Evolutionary conservation across 2,329 filamentous ascomycete species (phyloP).

Genomic region (Emmonsiellopsis sp.): DNA sequence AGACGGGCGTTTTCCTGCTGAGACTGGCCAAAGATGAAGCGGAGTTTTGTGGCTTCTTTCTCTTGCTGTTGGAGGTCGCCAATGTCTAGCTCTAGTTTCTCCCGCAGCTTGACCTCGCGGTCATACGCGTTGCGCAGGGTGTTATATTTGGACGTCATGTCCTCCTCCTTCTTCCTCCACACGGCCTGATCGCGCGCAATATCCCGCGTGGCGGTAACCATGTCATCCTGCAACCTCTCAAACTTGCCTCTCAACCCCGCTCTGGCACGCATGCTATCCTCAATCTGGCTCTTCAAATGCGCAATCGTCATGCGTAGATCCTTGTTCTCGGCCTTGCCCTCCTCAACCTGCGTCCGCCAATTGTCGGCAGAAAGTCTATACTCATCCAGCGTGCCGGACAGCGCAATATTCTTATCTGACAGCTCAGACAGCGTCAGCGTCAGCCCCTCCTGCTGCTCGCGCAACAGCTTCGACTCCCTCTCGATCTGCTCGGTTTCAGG

Average conservation of each 20-base stretch:
- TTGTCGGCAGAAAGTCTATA: slow-evolving; percentile 53
- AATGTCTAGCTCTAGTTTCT: slow-evolving; percentile 53
- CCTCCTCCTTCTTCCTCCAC: slow-evolving; percentile 60
- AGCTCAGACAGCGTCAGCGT: slow-evolving; percentile 46
- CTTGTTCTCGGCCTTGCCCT: slow-evolving; percentile 55
- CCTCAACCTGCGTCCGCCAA: slow-evolving; percentile 51
- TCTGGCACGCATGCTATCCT: slow-evolving; percentile 76
- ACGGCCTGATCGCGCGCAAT: slow-evolving; percentile 73
- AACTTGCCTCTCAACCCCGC: slow-evolving; percentile 80
- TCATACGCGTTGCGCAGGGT: slow-evolving; percentile 50
- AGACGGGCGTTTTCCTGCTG: slow-evolving; percentile 56
- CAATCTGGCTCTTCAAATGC: slow-evolving; percentile 65
- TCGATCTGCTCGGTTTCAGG: slow-evolving; percentile 54
- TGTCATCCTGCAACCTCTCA: slow-evolving; percentile 76
- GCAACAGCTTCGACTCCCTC: slow-evolving; percentile 58
- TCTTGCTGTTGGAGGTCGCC: slow-evolving; percentile 59
- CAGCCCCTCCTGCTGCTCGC: slow-evolving; percentile 54
- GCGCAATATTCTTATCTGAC: slow-evolving; percentile 50
- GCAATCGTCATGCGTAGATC: slow-evolving; percentile 65
- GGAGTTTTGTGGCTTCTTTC: slow-evolving; percentile 66
- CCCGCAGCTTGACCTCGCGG: slow-evolving; percentile 57
- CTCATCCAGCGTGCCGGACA: slow-evolving; percentile 55
- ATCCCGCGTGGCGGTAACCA: slow-evolving; percentile 68
- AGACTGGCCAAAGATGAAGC: slow-evolving; percentile 64
- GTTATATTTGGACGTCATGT: slow-evolving; percentile 46